Evolutionary conservation across 768 basidiomycete species (phyloP).

Genomic region (Dioszegia hungarica): DNA sequence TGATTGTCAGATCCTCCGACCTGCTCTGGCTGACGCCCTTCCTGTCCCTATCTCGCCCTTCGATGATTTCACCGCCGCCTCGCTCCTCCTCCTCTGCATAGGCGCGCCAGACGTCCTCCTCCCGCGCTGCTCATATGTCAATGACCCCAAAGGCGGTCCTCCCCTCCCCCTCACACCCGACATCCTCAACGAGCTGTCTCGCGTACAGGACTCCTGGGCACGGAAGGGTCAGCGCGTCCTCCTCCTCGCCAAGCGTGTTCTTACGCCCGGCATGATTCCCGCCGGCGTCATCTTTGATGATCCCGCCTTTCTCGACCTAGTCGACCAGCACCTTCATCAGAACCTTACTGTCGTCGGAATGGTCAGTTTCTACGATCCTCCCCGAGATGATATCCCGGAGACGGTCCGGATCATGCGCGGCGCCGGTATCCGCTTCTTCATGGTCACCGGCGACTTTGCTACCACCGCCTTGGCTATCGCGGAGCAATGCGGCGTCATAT

Average conservation of each 20-base stretch:
- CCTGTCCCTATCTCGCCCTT: slow-evolving; percentile 40
- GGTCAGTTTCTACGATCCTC: slow-evolving; percentile 61
- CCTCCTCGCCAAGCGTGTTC: slow-evolving; percentile 55
- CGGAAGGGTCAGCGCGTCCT: slow-evolving; percentile 60
- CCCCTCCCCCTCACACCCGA: slow-evolving; percentile 45
- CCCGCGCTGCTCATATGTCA: slow-evolving; percentile 47
- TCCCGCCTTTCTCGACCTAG: slow-evolving; percentile 53
- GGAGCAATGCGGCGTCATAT: slow-evolving; percentile 59
- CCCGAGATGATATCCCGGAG: slow-evolving; percentile 57
- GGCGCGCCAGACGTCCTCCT: slow-evolving; percentile 58
- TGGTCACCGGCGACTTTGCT: slow-evolving; percentile 60
- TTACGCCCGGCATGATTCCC: slow-evolving; percentile 48
- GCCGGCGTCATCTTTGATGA: slow-evolving; percentile 40
- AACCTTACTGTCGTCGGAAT: slow-evolving; percentile 59
- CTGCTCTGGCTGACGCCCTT: not conserved
- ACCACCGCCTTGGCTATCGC: slow-evolving; percentile 62
- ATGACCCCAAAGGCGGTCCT: slow-evolving; percentile 50
- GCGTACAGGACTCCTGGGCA: slow-evolving; percentile 54
- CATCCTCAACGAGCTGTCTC: slow-evolving; percentile 20
- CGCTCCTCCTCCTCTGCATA: slow-evolving; percentile 54
- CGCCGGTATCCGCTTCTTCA: slow-evolving; percentile 62
- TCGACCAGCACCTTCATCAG: slow-evolving; percentile 51
- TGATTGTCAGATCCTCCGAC: slow-evolving; percentile 15
- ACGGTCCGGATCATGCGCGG: slow-evolving; percentile 49
- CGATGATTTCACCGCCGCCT: slow-evolving; percentile 24